These are phyloP conservation scores for Macrophomina pseudophaseolina DNA, from an alignment of 2,329 filamentous ascomycete genomes.

Conservation along the genomic window DNA sequence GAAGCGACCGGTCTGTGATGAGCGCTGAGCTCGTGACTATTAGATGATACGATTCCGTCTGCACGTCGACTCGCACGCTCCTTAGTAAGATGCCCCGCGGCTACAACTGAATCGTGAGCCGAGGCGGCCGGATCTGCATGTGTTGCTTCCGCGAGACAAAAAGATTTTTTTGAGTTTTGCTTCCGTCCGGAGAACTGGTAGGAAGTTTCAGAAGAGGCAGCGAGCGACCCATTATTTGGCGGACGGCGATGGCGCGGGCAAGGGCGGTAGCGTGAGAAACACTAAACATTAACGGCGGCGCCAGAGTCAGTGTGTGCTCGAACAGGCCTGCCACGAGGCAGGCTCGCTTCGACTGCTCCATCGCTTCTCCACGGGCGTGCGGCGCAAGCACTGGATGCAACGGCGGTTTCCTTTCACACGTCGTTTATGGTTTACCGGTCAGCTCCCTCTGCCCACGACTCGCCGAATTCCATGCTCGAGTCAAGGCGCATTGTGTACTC, in stretches of 20 bases:
- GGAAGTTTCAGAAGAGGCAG: neutral
- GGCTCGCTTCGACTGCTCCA: neutral
- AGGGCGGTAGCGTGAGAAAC: neutral
- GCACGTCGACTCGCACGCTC: conserved; percentile 3
- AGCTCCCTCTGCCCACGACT: conserved; percentile 12
- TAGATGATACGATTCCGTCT: conserved; percentile 21
- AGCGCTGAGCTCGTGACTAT: conserved; percentile 22
- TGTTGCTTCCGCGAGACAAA: conserved; percentile 23
- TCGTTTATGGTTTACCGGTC: conserved; percentile 21
- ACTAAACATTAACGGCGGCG: neutral
- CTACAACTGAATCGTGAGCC: conserved; percentile 19
- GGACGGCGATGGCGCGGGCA: neutral
- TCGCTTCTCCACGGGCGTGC: neutral
- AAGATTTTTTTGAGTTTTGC: conserved; percentile 1
- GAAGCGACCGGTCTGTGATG: conserved; percentile 22
- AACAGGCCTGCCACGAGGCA: neutral
- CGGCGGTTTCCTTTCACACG: conserved; percentile 6
- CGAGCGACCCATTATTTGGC: neutral
- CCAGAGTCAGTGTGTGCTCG: neutral
- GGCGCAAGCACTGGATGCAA: conserved; percentile 4
- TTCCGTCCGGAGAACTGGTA: neutral
- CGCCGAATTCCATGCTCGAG: neutral
- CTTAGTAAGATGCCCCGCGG: conserved; percentile 22
- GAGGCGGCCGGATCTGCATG: conserved; percentile 23
- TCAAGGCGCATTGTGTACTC: neutral